phyloP scores from a whole-genome alignment of 768 basidiomycete species.

The Russula olivacea region DNA sequence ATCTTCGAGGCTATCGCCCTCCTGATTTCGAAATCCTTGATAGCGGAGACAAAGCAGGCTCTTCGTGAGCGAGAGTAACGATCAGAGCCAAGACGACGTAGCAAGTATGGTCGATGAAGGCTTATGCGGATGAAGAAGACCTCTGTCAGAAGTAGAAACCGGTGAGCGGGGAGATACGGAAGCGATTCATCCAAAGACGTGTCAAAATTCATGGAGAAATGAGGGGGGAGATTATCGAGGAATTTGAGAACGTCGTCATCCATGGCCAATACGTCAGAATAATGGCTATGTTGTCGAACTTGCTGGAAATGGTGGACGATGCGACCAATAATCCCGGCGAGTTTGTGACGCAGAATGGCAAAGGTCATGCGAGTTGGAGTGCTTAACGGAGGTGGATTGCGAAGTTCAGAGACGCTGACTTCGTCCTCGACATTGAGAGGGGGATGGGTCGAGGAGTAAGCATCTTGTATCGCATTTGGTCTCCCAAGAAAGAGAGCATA shows the following conservation, averaged over 20 bases:
- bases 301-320: constrained; percentile 94
- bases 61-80: constrained; percentile 74
- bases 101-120: constrained; percentile 81
- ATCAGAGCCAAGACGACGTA: constrained; percentile 72
- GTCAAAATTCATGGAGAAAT: constrained; percentile 73
- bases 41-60: constrained; percentile 89
- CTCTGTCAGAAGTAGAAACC: constrained; percentile 86
- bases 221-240: constrained; percentile 68
- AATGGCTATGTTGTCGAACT: constrained; percentile 69
- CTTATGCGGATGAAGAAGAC: constrained; percentile 81
- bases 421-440: constrained; percentile 72
- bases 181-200: constrained; percentile 62
- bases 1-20: constrained; percentile 57
- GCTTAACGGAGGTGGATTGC: constrained; percentile 52
- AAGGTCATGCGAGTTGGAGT: constrained; percentile 82
- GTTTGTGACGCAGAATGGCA: constrained; percentile 75
- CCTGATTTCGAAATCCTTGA: constrained; percentile 79
- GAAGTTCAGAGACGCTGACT: constrained; percentile 38
- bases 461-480: constrained; percentile 84
- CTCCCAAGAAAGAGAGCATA: constrained; percentile 88
- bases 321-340: constrained; percentile 80
- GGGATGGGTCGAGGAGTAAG: constrained; percentile 75
- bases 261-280: constrained; percentile 72
- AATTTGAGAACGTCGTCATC: constrained; percentile 83
- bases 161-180: constrained; percentile 70